Base-by-base conservation (phyloP, 1,284 basidiomycete genomes). In the Ceratorhiza oryzae-sativae region DNA sequence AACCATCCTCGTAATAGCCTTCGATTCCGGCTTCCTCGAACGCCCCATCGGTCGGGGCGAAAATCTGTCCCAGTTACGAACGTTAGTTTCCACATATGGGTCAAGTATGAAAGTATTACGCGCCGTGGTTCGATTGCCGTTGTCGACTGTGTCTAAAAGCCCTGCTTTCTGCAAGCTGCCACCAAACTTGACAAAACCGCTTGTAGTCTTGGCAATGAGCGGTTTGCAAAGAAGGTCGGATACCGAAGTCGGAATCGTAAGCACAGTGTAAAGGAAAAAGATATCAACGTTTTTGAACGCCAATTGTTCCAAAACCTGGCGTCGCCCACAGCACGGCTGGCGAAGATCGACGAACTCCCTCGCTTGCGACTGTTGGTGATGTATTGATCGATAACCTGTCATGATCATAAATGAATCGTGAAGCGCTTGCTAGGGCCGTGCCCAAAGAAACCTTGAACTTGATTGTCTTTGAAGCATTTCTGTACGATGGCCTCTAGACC, bases 21-120 rank as follows among this genome's bases (percentile, higher is more conserved):
- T 41, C 15, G 2, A 15, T 12, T 6, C 36, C 32, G 15, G n/a
- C 13, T 8, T 23, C 20, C 4, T 63, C 20, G 23, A 65, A 53
- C 27, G 48, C 62, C 15, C 25, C 12, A 36, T 65, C 62, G 6
- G 34, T 53, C 34, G 62, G 62, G 12, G 27, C 53, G 12, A 56
- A 56, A 15, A 56, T 25, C 63, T 67, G 13, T n/a, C n/a, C n/a
- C n/a, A n/a, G n/a, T n/a, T n/a, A 32, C 49, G 12, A 1, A 9
- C 13, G 3, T 10, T 15, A 41, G 13, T 12, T 3, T 23, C 32
- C 53, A 46, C 1, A 8, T 15, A 23, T 18, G 9, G n/a, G 18
- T 41, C 18, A 39, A 41, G 15, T 25, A 4, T 6, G 12, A 18
- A 8, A 32, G 27, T n/a, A 1, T 1, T 3, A 15, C 59, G 25